A percentile compares a stretch with the other conserved stretches of the same genome.
These are phyloP conservation scores for Furcasterigmium sp. DNA, from an alignment of 2,329 filamentous ascomycete species.

Conservation along the genomic window DNA sequence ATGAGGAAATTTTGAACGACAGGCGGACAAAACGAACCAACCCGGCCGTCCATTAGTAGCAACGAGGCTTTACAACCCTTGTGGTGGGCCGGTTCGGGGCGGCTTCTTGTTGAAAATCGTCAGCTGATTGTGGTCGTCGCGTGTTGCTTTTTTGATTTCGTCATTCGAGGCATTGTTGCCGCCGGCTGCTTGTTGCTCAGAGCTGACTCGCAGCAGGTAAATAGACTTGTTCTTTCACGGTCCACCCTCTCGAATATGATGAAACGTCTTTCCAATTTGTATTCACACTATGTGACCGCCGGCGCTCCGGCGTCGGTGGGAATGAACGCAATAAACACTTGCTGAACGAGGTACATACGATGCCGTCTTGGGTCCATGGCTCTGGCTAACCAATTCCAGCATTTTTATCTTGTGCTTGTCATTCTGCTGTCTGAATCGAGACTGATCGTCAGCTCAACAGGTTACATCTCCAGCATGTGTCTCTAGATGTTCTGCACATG, in stretches of 20 bases:
- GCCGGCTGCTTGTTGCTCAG: not conserved
- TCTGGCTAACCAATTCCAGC: not conserved
- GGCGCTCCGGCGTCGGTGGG: slow-evolving; percentile 32
- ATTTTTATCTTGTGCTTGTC: not conserved
- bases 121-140: slow-evolving; percentile 47
- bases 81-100: slow-evolving; percentile 41
- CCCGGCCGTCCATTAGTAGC: slow-evolving; percentile 42
- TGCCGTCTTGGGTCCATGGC: not conserved
- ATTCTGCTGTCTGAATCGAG: not conserved
- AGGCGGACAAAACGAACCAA: slow-evolving; percentile 61
- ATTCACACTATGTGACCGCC: slow-evolving; percentile 58
- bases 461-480: not conserved
- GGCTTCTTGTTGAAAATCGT: slow-evolving; percentile 63
- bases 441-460: not conserved
- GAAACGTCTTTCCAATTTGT: slow-evolving; percentile 34
- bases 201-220: slow-evolving; percentile 19
- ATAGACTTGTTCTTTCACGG: slow-evolving; percentile 7
- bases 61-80: slow-evolving; percentile 59
- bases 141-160: not conserved
- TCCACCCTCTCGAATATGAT: slow-evolving; percentile 30
- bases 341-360: slow-evolving; percentile 42
- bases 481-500: not conserved
- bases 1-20: slow-evolving; percentile 65
- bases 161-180: not conserved
- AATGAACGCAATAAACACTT: slow-evolving; percentile 49